These are phyloP conservation scores for Paspalum notatum DNA, from an alignment of 176 grass and related monocot species.

Conservation along the genomic window DNA sequence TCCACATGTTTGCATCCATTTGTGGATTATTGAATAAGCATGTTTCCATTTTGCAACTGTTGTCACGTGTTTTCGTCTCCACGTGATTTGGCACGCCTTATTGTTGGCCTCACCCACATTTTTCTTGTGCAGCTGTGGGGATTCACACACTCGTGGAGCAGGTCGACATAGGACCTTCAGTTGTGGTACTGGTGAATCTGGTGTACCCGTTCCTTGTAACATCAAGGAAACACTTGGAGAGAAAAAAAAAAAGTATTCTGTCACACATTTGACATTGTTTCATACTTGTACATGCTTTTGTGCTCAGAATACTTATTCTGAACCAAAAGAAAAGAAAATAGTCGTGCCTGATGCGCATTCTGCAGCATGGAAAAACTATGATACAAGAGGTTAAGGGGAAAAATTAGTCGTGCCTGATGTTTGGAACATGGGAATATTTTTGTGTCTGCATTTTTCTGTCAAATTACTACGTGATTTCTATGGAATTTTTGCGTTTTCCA, in stretches of 20 bases:
- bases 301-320: not conserved
- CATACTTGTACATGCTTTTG: not conserved
- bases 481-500: no score
- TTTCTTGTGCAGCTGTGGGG: slow-evolving; percentile 40
- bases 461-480: no score
- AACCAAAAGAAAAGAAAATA: not conserved
- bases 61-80: not conserved
- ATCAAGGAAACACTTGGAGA: not conserved
- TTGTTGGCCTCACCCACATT: not conserved
- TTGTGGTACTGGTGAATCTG: not conserved
- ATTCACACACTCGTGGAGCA: slow-evolving; percentile 39
- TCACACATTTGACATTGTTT: not conserved
- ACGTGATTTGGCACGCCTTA: not conserved
- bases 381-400: not conserved
- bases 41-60: no score
- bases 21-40: no score
- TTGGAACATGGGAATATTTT: no score
- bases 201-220: slow-evolving; percentile 6
- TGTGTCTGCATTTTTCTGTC: no score
- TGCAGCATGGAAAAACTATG: not conserved
- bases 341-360: not conserved
- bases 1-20: not conserved
- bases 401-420: no score
- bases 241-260: not conserved
- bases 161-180: not conserved